phyloP scores from a whole-genome alignment of 805 yeast species.

The Candida ipomoeae region DNA sequence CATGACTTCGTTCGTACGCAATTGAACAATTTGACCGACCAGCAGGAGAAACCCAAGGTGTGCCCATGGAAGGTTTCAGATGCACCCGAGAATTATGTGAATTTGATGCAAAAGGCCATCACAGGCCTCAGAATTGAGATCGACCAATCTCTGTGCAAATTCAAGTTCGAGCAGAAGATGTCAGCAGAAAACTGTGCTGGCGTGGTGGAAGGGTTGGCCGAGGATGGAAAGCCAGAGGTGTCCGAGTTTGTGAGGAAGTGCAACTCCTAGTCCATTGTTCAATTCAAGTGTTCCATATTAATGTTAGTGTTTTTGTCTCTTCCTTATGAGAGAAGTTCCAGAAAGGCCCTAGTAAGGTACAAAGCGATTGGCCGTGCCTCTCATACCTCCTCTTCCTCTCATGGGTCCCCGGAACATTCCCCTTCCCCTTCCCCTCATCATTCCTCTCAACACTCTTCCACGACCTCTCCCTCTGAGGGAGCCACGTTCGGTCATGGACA shows the following conservation, averaged over 20 bases:
- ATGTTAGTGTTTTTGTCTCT: too few species aligned
- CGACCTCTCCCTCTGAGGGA: conserved; percentile 34
- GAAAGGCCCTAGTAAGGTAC: conserved; percentile 9
- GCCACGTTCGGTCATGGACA: conserved; percentile 31
- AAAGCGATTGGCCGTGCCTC: conserved; percentile 10
- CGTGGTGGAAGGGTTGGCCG: conserved; percentile 43
- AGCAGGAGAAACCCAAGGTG: conserved; percentile 42
- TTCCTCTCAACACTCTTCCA: conserved; percentile 12
- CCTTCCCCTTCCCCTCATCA: conserved; percentile 9
- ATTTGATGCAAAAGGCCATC: conserved; percentile 44
- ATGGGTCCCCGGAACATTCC: conserved; percentile 5
- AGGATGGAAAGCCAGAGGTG: conserved; percentile 30
- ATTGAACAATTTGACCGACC: conserved; percentile 41
- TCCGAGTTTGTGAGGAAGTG: conserved; percentile 21
- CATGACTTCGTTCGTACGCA: conserved; percentile 43
- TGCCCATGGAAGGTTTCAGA: conserved; percentile 53
- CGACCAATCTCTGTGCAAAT: conserved; percentile 44
- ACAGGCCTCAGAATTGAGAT: conserved; percentile 55
- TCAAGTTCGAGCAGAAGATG: conserved; percentile 55
- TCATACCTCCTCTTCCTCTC: conserved; percentile 11
- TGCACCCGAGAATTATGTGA: conserved; percentile 49
- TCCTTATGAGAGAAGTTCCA: too few species aligned
- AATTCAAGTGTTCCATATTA: background rate
- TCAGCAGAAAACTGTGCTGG: conserved; percentile 46
- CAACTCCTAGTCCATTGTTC: conserved; percentile 6